phyloP scores from a whole-genome alignment of 495 filamentous ascomycete genomes.

The Podospora australis region DNA sequence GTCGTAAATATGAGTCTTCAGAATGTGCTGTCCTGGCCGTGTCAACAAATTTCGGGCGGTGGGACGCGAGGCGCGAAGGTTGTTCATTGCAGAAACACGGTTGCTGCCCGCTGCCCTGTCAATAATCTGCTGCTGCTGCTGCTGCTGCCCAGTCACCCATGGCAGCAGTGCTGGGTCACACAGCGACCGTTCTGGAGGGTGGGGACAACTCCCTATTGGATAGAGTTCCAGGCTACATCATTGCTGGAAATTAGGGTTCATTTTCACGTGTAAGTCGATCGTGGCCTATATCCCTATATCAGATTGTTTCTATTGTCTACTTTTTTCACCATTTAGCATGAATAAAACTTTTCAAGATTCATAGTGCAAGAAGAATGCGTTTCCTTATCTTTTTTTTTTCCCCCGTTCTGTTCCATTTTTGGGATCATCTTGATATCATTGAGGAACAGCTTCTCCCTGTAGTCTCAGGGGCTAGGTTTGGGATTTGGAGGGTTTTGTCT shows the following conservation, averaged over 20 bases:
- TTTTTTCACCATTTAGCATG: no score
- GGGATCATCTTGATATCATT: no score
- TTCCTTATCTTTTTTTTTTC: no score
- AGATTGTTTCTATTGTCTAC: no score
- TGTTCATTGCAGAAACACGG: no score
- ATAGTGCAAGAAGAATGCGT: no score
- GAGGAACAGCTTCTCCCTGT: no score
- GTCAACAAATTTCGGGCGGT: constrained; percentile 32
- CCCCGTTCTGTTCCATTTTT: no score
- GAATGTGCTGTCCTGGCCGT: constrained; percentile 5
- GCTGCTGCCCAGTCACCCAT: background rate
- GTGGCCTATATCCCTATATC: background rate
- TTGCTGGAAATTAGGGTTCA: constrained; percentile 15
- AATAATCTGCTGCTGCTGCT: background rate
- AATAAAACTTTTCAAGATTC: no score
- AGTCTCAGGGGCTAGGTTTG: no score
- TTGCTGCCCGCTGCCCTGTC: background rate
- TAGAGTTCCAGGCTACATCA: constrained; percentile 12
- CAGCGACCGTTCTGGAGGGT: constrained; percentile 1
- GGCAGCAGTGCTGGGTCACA: background rate
- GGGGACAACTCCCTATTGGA: constrained; percentile 16
- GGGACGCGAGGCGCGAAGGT: constrained; percentile 26
- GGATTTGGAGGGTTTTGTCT: no score
- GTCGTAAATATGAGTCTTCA: background rate
- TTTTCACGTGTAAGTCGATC: constrained; percentile 15